These are phyloP conservation scores for Zizania latifolia DNA, from an alignment of 176 grass and related monocot species.

Conservation along the genomic window DNA sequence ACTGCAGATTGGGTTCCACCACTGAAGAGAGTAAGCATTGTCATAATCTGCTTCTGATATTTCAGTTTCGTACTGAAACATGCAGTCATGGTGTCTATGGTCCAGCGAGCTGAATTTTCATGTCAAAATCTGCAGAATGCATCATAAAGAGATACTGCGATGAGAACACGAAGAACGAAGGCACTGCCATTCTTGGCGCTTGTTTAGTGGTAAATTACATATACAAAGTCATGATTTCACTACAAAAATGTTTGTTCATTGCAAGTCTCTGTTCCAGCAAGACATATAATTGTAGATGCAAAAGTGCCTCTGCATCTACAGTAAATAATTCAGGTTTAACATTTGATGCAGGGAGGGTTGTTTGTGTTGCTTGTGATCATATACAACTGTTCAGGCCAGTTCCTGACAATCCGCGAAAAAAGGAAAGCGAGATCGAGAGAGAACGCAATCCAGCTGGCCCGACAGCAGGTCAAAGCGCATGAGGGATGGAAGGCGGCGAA, in stretches of 20 bases:
- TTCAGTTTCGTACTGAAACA: not conserved
- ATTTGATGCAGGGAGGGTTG: conserved; percentile 47
- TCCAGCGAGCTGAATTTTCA: conserved; percentile 3
- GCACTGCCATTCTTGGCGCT: conserved; percentile 36
- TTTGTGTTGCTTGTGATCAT: conserved; percentile 61
- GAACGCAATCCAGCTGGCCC: conserved; percentile 57
- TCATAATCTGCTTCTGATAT: not conserved
- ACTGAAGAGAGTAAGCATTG: conserved; percentile 49
- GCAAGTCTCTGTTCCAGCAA: too few relatives aligned
- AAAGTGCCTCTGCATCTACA: not conserved
- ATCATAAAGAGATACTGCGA: conserved; percentile 43
- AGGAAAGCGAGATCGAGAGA: conserved; percentile 74
- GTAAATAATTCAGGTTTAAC: not conserved
- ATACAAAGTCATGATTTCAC: not conserved
- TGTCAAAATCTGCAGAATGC: conserved; percentile 59
- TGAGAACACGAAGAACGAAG: conserved; percentile 34
- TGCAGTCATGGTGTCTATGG: not conserved
- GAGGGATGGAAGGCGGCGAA: conserved; percentile 69
- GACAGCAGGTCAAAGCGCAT: conserved; percentile 59
- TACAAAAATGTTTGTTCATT: too few relatives aligned
- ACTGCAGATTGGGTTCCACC: conserved; percentile 72
- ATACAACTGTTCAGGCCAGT: conserved; percentile 83
- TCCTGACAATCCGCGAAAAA: conserved; percentile 55
- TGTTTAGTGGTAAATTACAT: conserved; percentile 50
- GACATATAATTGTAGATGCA: too few relatives aligned